phyloP scores from a whole-genome alignment of 23 red algal species.

The Rhodosorus marinus region DNA sequence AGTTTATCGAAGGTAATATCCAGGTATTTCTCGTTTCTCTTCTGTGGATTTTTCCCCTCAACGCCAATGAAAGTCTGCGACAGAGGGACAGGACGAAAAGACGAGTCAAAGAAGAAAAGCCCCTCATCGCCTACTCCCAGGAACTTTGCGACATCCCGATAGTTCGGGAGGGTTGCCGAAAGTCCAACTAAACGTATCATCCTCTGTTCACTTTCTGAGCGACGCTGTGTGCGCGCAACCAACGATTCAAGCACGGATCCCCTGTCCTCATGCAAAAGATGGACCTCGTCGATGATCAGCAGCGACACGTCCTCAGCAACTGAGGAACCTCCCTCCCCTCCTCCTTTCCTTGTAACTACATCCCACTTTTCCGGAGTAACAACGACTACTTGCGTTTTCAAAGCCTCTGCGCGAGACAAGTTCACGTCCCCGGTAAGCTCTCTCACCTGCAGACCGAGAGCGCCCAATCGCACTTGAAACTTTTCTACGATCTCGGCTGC shows the following conservation, averaged over 20 bases:
- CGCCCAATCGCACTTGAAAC: slow-evolving; percentile 21
- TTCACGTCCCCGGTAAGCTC: slow-evolving; percentile 79
- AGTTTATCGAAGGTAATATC: slow-evolving; percentile 60
- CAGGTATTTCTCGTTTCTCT: slow-evolving; percentile 39
- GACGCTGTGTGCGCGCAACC: slow-evolving; percentile 50
- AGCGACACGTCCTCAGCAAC: slow-evolving; percentile 13
- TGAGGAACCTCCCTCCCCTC: slow-evolving; percentile 4
- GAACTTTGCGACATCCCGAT: slow-evolving; percentile 76
- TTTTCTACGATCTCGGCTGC: slow-evolving; percentile 75
- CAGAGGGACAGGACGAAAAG: slow-evolving; percentile 61
- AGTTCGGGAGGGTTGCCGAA: slow-evolving; percentile 91
- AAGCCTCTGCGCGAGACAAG: slow-evolving; percentile 43
- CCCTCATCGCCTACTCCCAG: slow-evolving; percentile 25
- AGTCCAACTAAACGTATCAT: slow-evolving; percentile 69
- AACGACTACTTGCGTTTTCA: slow-evolving; percentile 63
- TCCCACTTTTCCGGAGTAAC: slow-evolving; percentile 99
- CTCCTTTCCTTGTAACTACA: slow-evolving; percentile 63
- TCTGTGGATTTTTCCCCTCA: slow-evolving; percentile 34
- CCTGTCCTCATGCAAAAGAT: slow-evolving; percentile 74
- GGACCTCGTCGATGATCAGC: slow-evolving; percentile 88
- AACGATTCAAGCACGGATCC: slow-evolving; percentile 75
- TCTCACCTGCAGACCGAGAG: slow-evolving; percentile 34
- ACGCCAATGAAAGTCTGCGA: slow-evolving; percentile 61
- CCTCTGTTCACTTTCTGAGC: slow-evolving; percentile 9
- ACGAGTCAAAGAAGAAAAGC: slow-evolving; percentile 53